Base-by-base conservation (phyloP, 805 yeast genomes). In the Candida arabinofermentans region DNA sequence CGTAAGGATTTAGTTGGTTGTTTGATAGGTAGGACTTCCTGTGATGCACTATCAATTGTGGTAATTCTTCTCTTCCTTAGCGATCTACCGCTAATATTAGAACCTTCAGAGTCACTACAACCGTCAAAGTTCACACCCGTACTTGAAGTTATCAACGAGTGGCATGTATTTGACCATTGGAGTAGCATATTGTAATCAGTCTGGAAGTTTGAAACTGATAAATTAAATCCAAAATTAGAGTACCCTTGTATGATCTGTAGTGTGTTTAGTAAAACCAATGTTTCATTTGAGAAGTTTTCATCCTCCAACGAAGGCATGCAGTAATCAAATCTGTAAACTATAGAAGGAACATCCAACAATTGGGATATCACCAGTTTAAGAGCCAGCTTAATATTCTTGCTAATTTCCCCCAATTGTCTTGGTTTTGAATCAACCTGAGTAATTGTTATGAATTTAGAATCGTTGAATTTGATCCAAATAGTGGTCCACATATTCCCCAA, bases 381-480 rank as follows among this genome's bases (percentile, higher is more conserved):
- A n/a, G 51, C 38, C 8, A 39, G 36, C 39, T 51, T 49, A 17
- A 47, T 42, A 36, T 41, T 40, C 24, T 36, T 42, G n/a, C 36
- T 34, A 23, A 59, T 27, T 30, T 51, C 53, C 14, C 44, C 48
- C 9, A 54, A 34, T 4, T 18, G 38, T 9, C 44, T 36, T 14
- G 54, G 52, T 18, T 46, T 49, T 2, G 55, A 41, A 40, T 57
- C 59, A 5, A 59, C 23, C 36, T 59, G 64, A 32, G 41, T 42
- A 12, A 57, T 43, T 30, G 49, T 43, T 4, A 51, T 49, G 24
- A 34, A 52, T 31, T 48, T 34, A 32, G 43, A 27, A 31, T 42
- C 41, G n/a, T 39, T 40, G 24, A 58, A 51, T 31, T 54, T 49
- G 9, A 58, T 40, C 64, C 64, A 59, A 2, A 59, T 35, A 18